A percentile compares a stretch with the other conserved stretches of the same genome.
These are phyloP conservation scores for Magnolia kwangsiensis DNA, from an alignment of 164 flowering plant genomes.

Conservation along the genomic window DNA sequence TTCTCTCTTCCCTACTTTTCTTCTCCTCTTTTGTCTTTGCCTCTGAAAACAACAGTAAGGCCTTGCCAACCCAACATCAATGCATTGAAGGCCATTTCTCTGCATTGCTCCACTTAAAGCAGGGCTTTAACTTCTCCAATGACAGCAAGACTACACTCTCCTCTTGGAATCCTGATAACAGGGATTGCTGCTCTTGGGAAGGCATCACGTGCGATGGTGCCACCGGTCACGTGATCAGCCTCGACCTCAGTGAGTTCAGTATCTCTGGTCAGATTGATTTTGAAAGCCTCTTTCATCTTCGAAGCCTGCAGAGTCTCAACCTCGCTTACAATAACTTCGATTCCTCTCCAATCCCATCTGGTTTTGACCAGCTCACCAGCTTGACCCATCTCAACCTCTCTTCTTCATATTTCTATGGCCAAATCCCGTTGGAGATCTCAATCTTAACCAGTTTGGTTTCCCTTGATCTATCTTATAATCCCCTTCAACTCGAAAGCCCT, in stretches of 20 bases:
- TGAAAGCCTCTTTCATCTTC: background rate
- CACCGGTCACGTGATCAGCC: background rate
- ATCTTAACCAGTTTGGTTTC: conserved; percentile 14
- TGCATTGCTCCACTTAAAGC: background rate
- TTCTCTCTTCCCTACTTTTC: too few relatives aligned
- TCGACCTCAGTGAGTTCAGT: background rate
- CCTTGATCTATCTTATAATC: conserved; percentile 26
- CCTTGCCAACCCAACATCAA: background rate
- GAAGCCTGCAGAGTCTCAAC: background rate
- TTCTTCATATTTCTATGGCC: background rate
- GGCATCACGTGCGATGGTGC: background rate
- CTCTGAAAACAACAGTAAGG: too few relatives aligned
- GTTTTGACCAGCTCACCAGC: background rate
- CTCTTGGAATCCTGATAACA: background rate
- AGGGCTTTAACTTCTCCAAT: background rate
- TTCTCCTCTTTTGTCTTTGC: too few relatives aligned
- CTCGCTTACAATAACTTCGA: background rate
- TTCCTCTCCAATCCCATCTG: background rate
- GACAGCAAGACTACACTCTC: background rate
- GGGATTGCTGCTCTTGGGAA: conserved; percentile 6
- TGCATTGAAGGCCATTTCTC: background rate
- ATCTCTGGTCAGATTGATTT: background rate
- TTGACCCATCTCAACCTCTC: conserved; percentile 4
- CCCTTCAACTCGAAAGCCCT: conserved; percentile 21
- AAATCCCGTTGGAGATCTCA: background rate